Base-by-base conservation (phyloP, 306 rosid genomes). In the Oemleria cerasiformis region DNA sequence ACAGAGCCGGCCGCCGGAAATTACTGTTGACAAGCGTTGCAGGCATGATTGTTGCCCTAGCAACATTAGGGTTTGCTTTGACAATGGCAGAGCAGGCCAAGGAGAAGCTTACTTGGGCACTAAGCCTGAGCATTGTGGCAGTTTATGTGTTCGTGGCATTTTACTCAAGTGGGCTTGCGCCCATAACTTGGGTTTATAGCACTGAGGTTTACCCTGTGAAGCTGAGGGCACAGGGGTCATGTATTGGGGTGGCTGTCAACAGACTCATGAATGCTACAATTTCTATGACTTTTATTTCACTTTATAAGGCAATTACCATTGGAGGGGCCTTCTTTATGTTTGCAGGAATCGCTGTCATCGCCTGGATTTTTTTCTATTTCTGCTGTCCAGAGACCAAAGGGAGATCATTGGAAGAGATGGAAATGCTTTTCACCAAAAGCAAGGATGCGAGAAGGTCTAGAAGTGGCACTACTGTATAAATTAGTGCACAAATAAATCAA, bases 321-420 rank as follows among this genome's bases (percentile, higher is more conserved):
- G 98, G 98, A 21, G 97, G 97, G 13, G 59, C 79, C 17, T 89
- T 85, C 85, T 94, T 87, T 73, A 47, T 94, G 90, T 94, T 89
- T 73, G 84, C 90, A 15, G 92, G 84, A 3, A 55, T 91, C 4
- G 79, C 92, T 43, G 44, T 84, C 0, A 17, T 87, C 17, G 93
- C 97, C 55, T 82, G 92, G 88, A 0, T 71, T 0, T 94, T 91
- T 80, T 88, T 94, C 80, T 94, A 67, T 23, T 78, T 79, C 71
- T 87, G 67, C 51, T 72, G 87, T 58, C 98, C 98, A 6, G 98
- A 93, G 83, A 94, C 96, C 23, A 89, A 87, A 44, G 96, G 97
- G 11, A 83, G 51, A 59, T 34, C 95, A 0, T 82, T 94, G 84
- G 98, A 94, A 50, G 97, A 94, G 11, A 84, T 94, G 82, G 95